phyloP scores from a whole-genome alignment of 2,329 filamentous ascomycete genomes.

The Stachybotrys echinatus region DNA sequence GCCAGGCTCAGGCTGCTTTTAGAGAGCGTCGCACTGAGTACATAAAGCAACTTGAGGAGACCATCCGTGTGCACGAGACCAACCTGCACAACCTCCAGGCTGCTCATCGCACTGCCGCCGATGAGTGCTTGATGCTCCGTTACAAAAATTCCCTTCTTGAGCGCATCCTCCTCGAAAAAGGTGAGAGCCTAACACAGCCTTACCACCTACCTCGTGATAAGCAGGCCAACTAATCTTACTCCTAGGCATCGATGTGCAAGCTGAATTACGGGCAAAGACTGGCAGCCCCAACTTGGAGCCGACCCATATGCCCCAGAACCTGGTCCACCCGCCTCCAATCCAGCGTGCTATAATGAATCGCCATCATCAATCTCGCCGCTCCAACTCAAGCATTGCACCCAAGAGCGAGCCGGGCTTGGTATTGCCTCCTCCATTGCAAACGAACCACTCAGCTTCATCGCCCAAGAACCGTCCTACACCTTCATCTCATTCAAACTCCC shows the following conservation, averaged over 20 bases:
- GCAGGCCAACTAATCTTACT: slow-evolving; percentile 1
- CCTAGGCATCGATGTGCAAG: slow-evolving; percentile 90
- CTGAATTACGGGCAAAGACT: slow-evolving; percentile 88
- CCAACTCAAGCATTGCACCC: slow-evolving; percentile 68
- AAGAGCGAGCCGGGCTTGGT: slow-evolving; percentile 57
- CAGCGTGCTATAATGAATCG: slow-evolving; percentile 78
- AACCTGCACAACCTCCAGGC: slow-evolving; percentile 88
- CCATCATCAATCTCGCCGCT: slow-evolving; percentile 69
- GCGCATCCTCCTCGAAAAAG: slow-evolving; percentile 93
- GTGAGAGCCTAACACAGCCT: slow-evolving; percentile 38
- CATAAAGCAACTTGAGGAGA: slow-evolving; percentile 97
- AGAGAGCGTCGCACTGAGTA: slow-evolving; percentile 96
- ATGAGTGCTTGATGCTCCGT: slow-evolving; percentile 95
- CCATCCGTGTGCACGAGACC: slow-evolving; percentile 95
- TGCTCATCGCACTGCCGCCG: slow-evolving; percentile 87
- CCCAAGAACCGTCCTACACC: slow-evolving; percentile 77
- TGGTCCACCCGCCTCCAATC: slow-evolving; percentile 69
- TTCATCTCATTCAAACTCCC: slow-evolving; percentile 65
- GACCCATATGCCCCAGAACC: slow-evolving; percentile 61
- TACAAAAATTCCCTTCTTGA: slow-evolving; percentile 98
- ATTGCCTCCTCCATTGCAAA: slow-evolving; percentile 39
- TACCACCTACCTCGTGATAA: background rate
- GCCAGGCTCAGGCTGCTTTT: slow-evolving; percentile 95
- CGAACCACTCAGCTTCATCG: slow-evolving; percentile 53
- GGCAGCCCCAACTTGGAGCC: slow-evolving; percentile 75